These are phyloP conservation scores for Neurospora sp. DNA, from an alignment of 495 filamentous ascomycete species.

Conservation along the genomic window DNA sequence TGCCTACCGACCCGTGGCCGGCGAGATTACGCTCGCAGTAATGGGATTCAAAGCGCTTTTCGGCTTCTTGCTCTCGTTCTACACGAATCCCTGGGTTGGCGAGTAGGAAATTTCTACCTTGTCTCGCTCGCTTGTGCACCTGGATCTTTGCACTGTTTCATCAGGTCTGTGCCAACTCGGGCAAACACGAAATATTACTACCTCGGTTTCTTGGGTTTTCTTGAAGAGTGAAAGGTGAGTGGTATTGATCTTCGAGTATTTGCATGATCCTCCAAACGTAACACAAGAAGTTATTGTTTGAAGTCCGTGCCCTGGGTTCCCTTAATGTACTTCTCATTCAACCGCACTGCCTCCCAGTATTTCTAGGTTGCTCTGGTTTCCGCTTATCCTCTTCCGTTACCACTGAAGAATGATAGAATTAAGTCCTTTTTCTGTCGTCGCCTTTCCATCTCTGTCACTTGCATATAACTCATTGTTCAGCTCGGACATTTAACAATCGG, in stretches of 20 bases:
- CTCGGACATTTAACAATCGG: background rate
- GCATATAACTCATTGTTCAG: background rate
- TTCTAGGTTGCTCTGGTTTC: no score
- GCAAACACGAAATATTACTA: background rate
- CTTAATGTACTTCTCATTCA: no score
- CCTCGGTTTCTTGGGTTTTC: background rate
- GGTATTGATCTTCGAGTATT: background rate
- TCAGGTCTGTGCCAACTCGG: background rate
- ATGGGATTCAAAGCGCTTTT: conserved; percentile 46
- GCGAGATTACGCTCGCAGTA: conserved; percentile 40
- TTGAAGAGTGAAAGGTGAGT: background rate
- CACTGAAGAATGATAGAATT: no score
- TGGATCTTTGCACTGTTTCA: background rate
- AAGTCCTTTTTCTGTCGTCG: no score
- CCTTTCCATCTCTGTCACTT: no score
- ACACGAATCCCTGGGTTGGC: conserved; percentile 49
- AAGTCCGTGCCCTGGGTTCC: no score
- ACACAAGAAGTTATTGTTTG: background rate
- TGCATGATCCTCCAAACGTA: background rate
- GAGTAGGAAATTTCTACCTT: conserved; percentile 19
- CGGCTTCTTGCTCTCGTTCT: conserved; percentile 49
- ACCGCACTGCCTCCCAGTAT: no score
- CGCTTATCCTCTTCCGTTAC: no score
- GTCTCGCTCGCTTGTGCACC: background rate
- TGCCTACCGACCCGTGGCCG: conserved; percentile 43